Evolutionary conservation across 257 asterid species (phyloP).

Genomic region (Lavandula angustifolia): DNA sequence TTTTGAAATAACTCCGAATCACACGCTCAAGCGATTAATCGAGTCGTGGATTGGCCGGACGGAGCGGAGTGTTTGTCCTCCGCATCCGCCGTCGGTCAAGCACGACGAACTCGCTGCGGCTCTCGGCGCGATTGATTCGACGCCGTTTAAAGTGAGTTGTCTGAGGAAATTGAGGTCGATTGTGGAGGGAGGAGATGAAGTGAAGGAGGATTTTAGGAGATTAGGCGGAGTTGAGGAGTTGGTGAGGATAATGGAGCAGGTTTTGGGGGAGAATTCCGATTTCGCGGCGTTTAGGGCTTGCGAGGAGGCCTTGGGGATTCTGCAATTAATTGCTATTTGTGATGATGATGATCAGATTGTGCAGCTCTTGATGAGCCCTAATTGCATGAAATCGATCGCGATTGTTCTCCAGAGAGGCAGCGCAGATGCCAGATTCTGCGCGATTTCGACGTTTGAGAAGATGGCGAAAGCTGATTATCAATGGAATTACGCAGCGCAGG

Average conservation of each 20-base stretch:
- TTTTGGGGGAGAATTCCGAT: slow-evolving; percentile 54
- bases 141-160: slow-evolving; percentile 72
- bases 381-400: slow-evolving; percentile 60
- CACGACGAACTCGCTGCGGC: slow-evolving; percentile 44
- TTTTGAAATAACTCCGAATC: slow-evolving; percentile 72
- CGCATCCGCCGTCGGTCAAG: slow-evolving; percentile 23
- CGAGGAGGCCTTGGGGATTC: slow-evolving; percentile 72
- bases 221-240: slow-evolving; percentile 65
- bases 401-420: slow-evolving; percentile 71
- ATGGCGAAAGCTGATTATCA: slow-evolving; percentile 49
- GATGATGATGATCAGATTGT: slow-evolving; percentile 44
- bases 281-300: slow-evolving; percentile 61
- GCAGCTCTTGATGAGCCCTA: slow-evolving; percentile 46
- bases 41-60: slow-evolving; percentile 47
- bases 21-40: slow-evolving; percentile 69
- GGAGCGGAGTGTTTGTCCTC: neutral
- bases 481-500: slow-evolving; percentile 47
- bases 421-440: slow-evolving; percentile 62
- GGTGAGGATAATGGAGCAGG: slow-evolving; percentile 54
- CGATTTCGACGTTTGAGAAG: slow-evolving; percentile 51
- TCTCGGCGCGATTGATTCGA: slow-evolving; percentile 51
- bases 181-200: slow-evolving; percentile 46
- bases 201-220: slow-evolving; percentile 50
- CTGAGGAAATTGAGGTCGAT: slow-evolving; percentile 50
- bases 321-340: slow-evolving; percentile 42